These are phyloP conservation scores for Spathaspora arborariae DNA, from an alignment of 805 yeast species.

Conservation along the genomic window DNA sequence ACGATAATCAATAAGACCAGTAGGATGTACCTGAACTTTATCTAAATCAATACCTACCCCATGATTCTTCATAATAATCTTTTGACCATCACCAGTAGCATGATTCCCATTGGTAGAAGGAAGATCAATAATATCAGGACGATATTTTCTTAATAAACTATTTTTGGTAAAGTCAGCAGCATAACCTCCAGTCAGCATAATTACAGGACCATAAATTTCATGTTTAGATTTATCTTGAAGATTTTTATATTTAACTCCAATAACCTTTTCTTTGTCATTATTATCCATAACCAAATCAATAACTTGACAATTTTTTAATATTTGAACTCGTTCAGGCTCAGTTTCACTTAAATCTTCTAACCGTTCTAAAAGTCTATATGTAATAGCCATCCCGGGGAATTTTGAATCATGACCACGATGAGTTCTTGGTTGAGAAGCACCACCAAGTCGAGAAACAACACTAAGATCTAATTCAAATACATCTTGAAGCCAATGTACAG, in stretches of 20 bases:
- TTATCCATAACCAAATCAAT: conserved; percentile 38
- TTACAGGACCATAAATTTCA: conserved; percentile 51
- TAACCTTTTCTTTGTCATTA: conserved; percentile 15
- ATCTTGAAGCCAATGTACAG: conserved; percentile 70
- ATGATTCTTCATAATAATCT: conserved; percentile 46
- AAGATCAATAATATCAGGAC: conserved; percentile 54
- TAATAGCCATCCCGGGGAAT: conserved; percentile 66
- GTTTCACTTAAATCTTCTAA: conserved; percentile 44
- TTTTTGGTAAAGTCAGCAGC: conserved; percentile 59
- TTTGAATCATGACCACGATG: conserved; percentile 70
- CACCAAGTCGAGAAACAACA: conserved; percentile 73
- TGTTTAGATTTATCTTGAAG: conserved; percentile 26
- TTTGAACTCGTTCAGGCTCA: conserved; percentile 42
- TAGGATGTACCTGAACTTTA: conserved; percentile 66
- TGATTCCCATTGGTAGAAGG: conserved; percentile 62
- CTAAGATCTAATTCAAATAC: conserved; percentile 60
- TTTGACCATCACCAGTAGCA: conserved; percentile 64
- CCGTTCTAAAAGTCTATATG: conserved; percentile 48
- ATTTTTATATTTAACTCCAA: conserved; percentile 33
- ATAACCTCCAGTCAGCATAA: conserved; percentile 64
- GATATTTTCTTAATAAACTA: conserved; percentile 49
- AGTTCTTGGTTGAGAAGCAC: conserved; percentile 77
- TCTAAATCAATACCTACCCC: conserved; percentile 61
- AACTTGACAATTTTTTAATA: conserved; percentile 39
- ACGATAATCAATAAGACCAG: conserved; percentile 52